A percentile compares a stretch with the other conserved stretches of the same genome.
Conservation (phyloP, 106 monocot genomes). For the Platanthera zijinensis region DNA sequence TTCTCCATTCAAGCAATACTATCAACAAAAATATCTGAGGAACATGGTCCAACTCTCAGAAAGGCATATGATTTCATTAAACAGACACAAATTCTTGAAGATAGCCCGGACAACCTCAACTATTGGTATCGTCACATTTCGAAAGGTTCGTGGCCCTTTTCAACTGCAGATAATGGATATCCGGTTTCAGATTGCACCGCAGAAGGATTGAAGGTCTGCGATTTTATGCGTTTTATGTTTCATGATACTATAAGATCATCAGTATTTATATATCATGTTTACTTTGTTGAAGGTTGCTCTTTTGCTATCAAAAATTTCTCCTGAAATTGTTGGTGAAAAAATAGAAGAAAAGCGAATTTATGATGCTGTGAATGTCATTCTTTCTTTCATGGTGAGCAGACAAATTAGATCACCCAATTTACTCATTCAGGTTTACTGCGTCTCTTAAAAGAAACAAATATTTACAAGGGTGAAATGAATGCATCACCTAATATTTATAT, state of each 20-base stretch:
- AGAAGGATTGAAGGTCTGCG: constrained; percentile 9
- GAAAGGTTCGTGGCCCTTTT: constrained; percentile 14
- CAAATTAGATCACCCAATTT: neutral
- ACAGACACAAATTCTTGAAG: constrained; percentile 36
- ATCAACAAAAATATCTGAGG: constrained; percentile 29
- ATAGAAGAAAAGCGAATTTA: constrained; percentile 20
- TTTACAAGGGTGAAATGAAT: too few relatives aligned
- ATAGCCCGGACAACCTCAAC: constrained; percentile 37
- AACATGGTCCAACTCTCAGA: constrained; percentile 26
- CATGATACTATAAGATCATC: neutral
- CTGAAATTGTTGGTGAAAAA: constrained; percentile 39
- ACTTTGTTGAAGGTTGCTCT: constrained; percentile 26
- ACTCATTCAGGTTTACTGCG: too few relatives aligned
- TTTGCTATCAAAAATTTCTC: constrained; percentile 31
- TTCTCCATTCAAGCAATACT: constrained; percentile 7
- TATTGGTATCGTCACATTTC: constrained; percentile 36
- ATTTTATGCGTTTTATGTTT: neutral
- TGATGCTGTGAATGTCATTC: constrained; percentile 50
- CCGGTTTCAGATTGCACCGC: constrained; percentile 18
- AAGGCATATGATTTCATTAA: constrained; percentile 53
- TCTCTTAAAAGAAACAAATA: too few relatives aligned
- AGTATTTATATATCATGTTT: neutral
- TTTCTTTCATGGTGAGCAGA: constrained; percentile 36
- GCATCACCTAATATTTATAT: too few relatives aligned
- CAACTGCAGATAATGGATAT: constrained; percentile 15